Evolutionary conservation across 176 grass and related monocot genomes (phyloP).

Genomic region (Sorghum bicolor): Sorghum_bicolor_NCBIv3 NC_012873.2:6603001-6603500

Average conservation of each 20-base stretch:
- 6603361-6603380: conserved; percentile 85
- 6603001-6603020: neutral
- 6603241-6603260: neutral
- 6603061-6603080: neutral
- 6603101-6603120: neutral
- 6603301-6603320: conserved; percentile 75
- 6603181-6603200: neutral
- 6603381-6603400: conserved; percentile 75
- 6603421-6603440: conserved; percentile 45
- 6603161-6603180: neutral
- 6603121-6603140: neutral
- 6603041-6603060: neutral
- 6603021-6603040: neutral
- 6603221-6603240: neutral
- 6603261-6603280: conserved; percentile 67
- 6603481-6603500: neutral
- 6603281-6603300: conserved; percentile 88
- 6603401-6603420: conserved; percentile 59
- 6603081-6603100: neutral
- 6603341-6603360: conserved; percentile 74
- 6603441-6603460: conserved; percentile 51
- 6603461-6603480: conserved; percentile 27
- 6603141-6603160: neutral
- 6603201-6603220: neutral
- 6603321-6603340: conserved; percentile 58